phyloP scores from a whole-genome alignment of 176 grass and related monocot genomes.

The Triticum turgidum region DNA sequence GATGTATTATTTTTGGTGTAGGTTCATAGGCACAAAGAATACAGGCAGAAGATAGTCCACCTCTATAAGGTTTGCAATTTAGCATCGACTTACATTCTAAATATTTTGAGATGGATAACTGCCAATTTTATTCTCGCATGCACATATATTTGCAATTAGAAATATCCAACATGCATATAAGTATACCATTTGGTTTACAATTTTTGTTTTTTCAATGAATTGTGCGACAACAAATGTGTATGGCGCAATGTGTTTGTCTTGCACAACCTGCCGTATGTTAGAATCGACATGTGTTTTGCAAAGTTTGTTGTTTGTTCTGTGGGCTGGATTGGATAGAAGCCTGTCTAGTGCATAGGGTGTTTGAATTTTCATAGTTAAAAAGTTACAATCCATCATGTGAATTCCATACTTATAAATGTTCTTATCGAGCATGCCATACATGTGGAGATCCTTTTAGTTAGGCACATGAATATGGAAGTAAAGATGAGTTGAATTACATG shows the following conservation, averaged over 20 bases:
- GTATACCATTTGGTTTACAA: constrained; percentile 16
- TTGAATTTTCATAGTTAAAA: constrained; percentile 15
- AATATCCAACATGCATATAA: constrained; percentile 3
- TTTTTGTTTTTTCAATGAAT: not conserved
- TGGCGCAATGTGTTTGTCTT: constrained; percentile 11
- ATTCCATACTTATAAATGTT: constrained; percentile 16
- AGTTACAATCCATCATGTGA: constrained; percentile 3
- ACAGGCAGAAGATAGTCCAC: constrained; percentile 79
- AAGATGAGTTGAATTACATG: not conserved
- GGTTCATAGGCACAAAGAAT: constrained; percentile 87
- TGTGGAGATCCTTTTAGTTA: not conserved
- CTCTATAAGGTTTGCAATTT: constrained; percentile 78
- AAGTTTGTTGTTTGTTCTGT: not conserved
- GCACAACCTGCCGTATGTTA: not conserved
- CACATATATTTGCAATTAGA: constrained; percentile 30
- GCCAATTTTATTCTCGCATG: not conserved
- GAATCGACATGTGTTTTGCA: not conserved
- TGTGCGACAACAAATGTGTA: not conserved
- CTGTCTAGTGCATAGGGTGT: not conserved
- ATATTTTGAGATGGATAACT: constrained; percentile 31
- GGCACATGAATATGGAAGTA: not conserved
- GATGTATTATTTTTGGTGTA: constrained; percentile 23
- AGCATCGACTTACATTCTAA: constrained; percentile 10
- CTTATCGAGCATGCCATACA: not conserved
- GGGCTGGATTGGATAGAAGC: not conserved